Conservation (phyloP, 2,329 filamentous ascomycete species). For the Pseudogymnoascus sp. region DNA sequence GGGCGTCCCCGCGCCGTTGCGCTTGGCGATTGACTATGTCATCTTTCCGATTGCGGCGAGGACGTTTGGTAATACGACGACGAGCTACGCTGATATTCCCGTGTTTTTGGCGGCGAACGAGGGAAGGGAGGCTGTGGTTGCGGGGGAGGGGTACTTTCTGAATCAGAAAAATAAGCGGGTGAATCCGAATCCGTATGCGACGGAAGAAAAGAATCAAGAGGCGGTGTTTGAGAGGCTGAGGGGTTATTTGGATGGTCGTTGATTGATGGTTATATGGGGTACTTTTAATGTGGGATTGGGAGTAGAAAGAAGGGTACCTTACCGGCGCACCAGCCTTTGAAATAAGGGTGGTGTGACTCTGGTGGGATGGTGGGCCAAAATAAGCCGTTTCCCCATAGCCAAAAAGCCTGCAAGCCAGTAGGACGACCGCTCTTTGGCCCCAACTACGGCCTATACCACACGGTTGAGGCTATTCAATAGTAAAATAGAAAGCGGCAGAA, state of each 20-base stretch:
- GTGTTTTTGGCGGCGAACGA: background rate
- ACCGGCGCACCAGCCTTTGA: too few relatives aligned
- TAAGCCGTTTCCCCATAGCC: too few relatives aligned
- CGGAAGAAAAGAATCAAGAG: background rate
- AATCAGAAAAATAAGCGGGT: background rate
- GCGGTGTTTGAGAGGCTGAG: background rate
- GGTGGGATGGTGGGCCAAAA: too few relatives aligned
- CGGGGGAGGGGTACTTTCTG: background rate
- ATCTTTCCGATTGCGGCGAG: background rate
- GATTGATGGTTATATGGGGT: background rate
- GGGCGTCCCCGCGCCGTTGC: background rate
- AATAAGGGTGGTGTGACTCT: too few relatives aligned
- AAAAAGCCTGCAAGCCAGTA: too few relatives aligned
- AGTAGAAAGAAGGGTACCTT: too few relatives aligned
- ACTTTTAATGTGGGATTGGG: background rate
- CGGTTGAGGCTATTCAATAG: too few relatives aligned
- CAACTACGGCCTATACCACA: too few relatives aligned
- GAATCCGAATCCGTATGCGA: background rate
- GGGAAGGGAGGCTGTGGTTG: background rate
- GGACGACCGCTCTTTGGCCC: too few relatives aligned
- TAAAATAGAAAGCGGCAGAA: too few relatives aligned
- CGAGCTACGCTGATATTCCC: background rate
- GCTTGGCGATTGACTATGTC: background rate
- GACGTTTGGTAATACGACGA: background rate
- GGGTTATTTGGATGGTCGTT: background rate